Conservation (phyloP, 495 filamentous ascomycete species). For the Sordaria brevicollis region DNA sequence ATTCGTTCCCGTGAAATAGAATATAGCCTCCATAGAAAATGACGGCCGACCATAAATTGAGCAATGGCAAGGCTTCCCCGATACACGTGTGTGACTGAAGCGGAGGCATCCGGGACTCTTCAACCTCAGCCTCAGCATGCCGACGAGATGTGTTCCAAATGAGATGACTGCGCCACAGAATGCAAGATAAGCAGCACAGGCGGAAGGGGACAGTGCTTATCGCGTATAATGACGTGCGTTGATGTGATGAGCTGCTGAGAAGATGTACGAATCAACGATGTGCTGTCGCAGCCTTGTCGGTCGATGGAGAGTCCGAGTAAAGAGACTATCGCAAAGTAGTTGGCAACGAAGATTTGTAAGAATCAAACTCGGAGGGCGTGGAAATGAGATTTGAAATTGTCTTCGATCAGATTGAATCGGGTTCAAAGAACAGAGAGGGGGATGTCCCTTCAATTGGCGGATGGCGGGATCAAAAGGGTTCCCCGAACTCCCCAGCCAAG, state of each 20-base stretch:
- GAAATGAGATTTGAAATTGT: not conserved
- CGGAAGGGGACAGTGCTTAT: not conserved
- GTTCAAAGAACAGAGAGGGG: not conserved
- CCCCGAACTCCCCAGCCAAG: not conserved
- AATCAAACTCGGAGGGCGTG: not conserved
- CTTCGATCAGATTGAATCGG: not conserved
- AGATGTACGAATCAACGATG: not conserved
- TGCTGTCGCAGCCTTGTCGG: not conserved
- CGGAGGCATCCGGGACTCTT: not conserved
- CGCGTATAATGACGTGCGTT: not conserved
- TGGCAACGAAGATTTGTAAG: not conserved
- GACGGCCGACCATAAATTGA: not conserved
- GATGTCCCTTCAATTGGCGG: not conserved
- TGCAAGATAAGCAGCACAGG: not conserved
- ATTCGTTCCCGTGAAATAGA: too few species aligned
- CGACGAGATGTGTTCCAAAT: not conserved
- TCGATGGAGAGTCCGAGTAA: not conserved
- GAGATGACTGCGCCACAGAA: not conserved
- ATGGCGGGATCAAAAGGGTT: not conserved
- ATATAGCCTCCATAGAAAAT: not conserved
- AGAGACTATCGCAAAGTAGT: not conserved
- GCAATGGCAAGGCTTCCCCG: not conserved
- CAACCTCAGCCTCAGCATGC: not conserved
- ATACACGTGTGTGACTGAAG: not conserved
- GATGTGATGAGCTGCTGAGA: not conserved